A percentile compares a stretch with the other conserved stretches of the same genome.
Evolutionary conservation across 371 early-diverging fungal genomes (phyloP).

Genomic region (Apophysomyces sp.): DNA sequence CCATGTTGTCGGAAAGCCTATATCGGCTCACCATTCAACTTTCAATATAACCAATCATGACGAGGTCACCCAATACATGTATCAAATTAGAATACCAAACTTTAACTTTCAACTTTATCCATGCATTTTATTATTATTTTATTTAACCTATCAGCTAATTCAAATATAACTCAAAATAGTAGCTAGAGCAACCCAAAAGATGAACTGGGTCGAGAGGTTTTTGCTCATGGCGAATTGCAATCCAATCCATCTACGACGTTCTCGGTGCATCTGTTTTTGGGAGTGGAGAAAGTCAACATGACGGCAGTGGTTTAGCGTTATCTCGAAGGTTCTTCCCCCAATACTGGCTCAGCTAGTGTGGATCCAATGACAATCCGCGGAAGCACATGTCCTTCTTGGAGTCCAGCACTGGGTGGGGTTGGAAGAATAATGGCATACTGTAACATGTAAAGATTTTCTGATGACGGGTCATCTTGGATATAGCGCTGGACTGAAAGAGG

Average conservation of each 20-base stretch:
- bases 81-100: too few species aligned
- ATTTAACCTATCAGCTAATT: too few species aligned
- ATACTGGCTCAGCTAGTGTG: background rate
- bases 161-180: too few species aligned
- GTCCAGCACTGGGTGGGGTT: background rate
- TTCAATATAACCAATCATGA: background rate
- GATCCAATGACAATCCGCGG: conserved; percentile 1
- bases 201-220: too few species aligned
- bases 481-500: background rate
- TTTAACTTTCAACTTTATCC: too few species aligned
- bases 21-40: background rate
- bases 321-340: background rate
- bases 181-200: too few species aligned
- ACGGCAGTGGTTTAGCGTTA: too few species aligned
- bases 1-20: too few species aligned
- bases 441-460: background rate
- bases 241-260: background rate
- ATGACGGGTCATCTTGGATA: background rate
- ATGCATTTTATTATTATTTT: background rate
- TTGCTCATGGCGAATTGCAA: background rate
- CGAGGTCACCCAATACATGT: too few species aligned
- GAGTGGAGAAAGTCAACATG: background rate
- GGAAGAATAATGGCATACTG: background rate
- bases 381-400: background rate
- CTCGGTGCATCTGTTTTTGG: background rate